These are phyloP conservation scores for Rosa chinensis DNA, from an alignment of 306 rosid species.

Conservation along the genomic window DNA sequence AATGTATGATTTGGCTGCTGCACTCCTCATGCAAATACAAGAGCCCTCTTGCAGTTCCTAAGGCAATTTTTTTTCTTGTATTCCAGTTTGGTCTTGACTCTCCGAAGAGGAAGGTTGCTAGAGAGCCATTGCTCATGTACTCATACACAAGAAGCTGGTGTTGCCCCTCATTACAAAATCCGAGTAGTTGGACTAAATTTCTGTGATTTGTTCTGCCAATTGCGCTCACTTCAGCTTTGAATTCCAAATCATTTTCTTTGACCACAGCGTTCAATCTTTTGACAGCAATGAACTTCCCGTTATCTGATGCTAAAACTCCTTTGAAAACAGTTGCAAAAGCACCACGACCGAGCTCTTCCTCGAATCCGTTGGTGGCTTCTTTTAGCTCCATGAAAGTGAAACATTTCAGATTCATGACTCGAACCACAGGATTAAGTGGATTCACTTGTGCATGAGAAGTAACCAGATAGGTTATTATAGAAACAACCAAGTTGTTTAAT, in stretches of 20 bases:
- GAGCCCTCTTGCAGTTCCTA: slow-evolving; percentile 28
- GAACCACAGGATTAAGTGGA: not conserved
- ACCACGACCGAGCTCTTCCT: slow-evolving; percentile 32
- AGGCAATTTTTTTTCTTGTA: slow-evolving; percentile 15
- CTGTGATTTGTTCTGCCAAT: slow-evolving; percentile 34
- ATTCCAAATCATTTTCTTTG: slow-evolving; percentile 14
- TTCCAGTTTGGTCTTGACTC: slow-evolving; percentile 21
- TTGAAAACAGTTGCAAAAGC: slow-evolving; percentile 34
- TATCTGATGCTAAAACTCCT: not conserved
- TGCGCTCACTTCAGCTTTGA: slow-evolving; percentile 21
- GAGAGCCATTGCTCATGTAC: slow-evolving; percentile 21
- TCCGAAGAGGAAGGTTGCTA: slow-evolving; percentile 26
- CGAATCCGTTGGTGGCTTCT: slow-evolving; percentile 34
- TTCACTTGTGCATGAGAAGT: not conserved
- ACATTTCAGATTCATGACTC: slow-evolving; percentile 10
- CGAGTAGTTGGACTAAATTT: slow-evolving; percentile 24
- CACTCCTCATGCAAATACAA: slow-evolving; percentile 38
- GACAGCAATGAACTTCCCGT: slow-evolving; percentile 6
- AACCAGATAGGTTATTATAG: not conserved
- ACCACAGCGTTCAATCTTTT: not conserved
- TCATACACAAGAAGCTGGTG: slow-evolving; percentile 30
- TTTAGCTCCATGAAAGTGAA: slow-evolving; percentile 24
- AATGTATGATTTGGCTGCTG: slow-evolving; percentile 34
- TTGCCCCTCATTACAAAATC: slow-evolving; percentile 22
- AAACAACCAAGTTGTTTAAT: not conserved